phyloP scores from a whole-genome alignment of 169 alveolate species.

The Plasmodium inui region DNA sequence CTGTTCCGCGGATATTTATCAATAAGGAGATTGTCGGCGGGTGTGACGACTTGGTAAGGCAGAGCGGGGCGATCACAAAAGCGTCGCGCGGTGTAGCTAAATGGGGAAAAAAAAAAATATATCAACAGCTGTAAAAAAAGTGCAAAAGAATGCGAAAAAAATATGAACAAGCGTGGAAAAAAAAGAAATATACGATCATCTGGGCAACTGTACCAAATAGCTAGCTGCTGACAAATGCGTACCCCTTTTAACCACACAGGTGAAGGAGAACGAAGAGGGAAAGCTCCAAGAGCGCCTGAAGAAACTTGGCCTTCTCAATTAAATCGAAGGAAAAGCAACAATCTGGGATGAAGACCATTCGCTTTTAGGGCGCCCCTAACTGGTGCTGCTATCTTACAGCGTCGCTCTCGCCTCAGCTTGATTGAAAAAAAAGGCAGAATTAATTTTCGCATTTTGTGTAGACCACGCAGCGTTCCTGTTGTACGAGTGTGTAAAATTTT shows the following conservation, averaged over 20 bases:
- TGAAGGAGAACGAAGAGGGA: slow-evolving; percentile 66
- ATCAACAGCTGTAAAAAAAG: neutral
- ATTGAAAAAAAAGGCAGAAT: neutral
- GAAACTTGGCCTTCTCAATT: slow-evolving; percentile 11
- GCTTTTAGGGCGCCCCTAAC: neutral
- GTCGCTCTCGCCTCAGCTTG: neutral
- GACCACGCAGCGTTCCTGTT: neutral
- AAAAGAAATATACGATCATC: neutral
- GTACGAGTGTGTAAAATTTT: neutral
- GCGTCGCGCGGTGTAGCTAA: neutral
- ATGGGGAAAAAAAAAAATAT: neutral
- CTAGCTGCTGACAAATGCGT: neutral
- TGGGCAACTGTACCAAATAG: neutral
- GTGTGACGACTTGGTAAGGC: slow-evolving; percentile 71
- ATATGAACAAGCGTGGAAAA: neutral
- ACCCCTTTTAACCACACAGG: neutral
- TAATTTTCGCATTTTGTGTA: neutral
- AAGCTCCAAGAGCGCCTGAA: slow-evolving; percentile 51
- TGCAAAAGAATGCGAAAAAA: neutral
- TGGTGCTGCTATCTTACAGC: neutral
- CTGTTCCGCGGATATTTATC: slow-evolving; percentile 66
- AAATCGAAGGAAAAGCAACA: neutral
- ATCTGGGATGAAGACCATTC: neutral
- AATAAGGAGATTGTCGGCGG: slow-evolving; percentile 68
- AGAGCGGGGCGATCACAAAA: neutral